A percentile compares a stretch with the other conserved stretches of the same genome.
Conservation (phyloP, 2,329 filamentous ascomycete genomes). For the Aspergillus puulaauensis region DNA sequence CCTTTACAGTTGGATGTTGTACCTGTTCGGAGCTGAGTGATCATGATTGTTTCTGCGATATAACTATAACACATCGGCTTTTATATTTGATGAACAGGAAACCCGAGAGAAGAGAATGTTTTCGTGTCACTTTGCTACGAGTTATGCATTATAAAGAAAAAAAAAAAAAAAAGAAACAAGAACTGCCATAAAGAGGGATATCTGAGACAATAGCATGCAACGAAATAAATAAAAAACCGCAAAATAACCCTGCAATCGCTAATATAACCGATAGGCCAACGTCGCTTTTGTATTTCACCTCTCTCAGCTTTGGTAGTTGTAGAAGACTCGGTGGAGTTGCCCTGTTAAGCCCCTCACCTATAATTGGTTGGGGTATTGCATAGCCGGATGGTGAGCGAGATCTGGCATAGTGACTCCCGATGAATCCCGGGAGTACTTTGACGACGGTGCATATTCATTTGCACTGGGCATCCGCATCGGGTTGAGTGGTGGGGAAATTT, state of each 20-base stretch:
- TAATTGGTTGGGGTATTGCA: conserved; percentile 32
- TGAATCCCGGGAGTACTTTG: conserved; percentile 43
- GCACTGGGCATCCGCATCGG: conserved; percentile 27
- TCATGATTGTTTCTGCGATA: background rate
- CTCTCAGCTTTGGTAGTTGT: background rate
- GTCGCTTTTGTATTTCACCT: background rate
- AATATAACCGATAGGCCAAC: conserved; percentile 10
- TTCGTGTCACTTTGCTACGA: background rate
- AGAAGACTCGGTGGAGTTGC: background rate
- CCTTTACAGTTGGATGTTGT: background rate
- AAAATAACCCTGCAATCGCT: conserved; percentile 10
- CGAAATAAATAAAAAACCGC: background rate
- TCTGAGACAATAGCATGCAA: conserved; percentile 4
- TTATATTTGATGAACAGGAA: background rate
- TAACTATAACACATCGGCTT: background rate
- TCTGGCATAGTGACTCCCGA: conserved; percentile 52
- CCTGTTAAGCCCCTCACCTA: conserved; percentile 5
- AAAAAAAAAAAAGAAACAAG: background rate
- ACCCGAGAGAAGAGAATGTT: background rate
- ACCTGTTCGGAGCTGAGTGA: no score
- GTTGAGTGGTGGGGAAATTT: conserved; percentile 58
- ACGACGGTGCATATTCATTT: conserved; percentile 23
- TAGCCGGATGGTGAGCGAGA: conserved; percentile 56
- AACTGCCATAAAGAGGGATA: conserved; percentile 4
- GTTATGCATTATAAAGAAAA: background rate